Evolutionary conservation across 768 basidiomycete species (phyloP), one percentile per base, ranked within the genome.

Genomic region (Pleurotus djamor): DNA sequence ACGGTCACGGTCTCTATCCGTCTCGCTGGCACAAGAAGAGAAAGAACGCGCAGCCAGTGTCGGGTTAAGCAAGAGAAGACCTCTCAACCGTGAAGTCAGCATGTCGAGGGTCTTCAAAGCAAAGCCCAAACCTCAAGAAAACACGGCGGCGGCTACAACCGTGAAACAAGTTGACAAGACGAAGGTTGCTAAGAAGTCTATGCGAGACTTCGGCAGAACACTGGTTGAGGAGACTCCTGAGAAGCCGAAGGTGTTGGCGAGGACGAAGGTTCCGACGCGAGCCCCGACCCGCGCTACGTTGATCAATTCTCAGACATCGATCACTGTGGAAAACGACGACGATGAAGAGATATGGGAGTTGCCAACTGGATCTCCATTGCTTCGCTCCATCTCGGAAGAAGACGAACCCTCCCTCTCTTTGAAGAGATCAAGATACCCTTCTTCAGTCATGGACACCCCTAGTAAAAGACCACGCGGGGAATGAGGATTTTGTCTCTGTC

Each of bases 61-160:
- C 33, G 69, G 69, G 0, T 66, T 71, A n/a, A 68, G 67, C 1
- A 83, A 83, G 66, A 83, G 83, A 61, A 79, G 82, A 8, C 72
- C 81, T 1, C 71, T 91, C n/a, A 85, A 79, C 59, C 80, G 88
- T 35, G 89, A 92, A 67, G 78, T 91, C 62, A 91, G 87, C 71
- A 92, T 92, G 90, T 85, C 85, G 14, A 80, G 88, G 35, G 80
- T 73, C 21, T 90, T 91, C 72, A 89, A 85, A 66, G 73, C 74
- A 28, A 78, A 77, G 48, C 6, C 52, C 41, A 59, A 66, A 62
- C 59, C 51, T 5, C 41, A 59, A 60, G 62, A 65, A 61, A 17
- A 64, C n/a, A 45, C 60, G 64, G 71, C 68, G 45, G 72, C 59
- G 49, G 66, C 64, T n/a, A 68, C 64, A 16, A 64, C 68, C 28